Evolutionary conservation across 2,329 filamentous ascomycete species (phyloP).

Genomic region (Ilyonectria robusta): DNA sequence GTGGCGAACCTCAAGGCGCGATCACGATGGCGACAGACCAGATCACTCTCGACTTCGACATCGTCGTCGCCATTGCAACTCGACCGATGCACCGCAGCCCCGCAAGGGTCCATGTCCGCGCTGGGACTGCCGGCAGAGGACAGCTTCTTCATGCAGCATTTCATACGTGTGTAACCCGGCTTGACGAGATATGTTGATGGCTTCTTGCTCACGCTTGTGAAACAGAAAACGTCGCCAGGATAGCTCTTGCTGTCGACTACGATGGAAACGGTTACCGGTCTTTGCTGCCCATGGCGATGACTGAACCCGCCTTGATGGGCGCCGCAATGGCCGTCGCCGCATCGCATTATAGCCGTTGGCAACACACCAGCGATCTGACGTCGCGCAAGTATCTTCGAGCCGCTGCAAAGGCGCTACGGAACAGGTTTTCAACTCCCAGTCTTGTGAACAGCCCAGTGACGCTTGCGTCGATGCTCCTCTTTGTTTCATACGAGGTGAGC

Average conservation of each 20-base stretch:
- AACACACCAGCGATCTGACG: slow-evolving; percentile 10
- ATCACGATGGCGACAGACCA: slow-evolving; percentile 4
- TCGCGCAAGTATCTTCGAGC: slow-evolving; percentile 22
- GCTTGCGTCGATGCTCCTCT: slow-evolving; percentile 23
- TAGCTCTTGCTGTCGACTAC: slow-evolving; percentile 23
- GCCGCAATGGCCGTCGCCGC: slow-evolving; percentile 19
- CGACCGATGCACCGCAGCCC: neutral
- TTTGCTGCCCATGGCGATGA: slow-evolving; percentile 9
- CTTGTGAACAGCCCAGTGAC: slow-evolving; percentile 19
- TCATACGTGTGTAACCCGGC: slow-evolving; percentile 11
- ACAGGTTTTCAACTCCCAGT: slow-evolving; percentile 12
- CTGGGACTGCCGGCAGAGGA: slow-evolving; percentile 22
- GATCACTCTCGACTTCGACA: neutral
- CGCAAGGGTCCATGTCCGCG: slow-evolving; percentile 1
- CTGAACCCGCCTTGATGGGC: slow-evolving; percentile 22
- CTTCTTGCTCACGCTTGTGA: neutral
- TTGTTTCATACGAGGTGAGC: slow-evolving; percentile 27
- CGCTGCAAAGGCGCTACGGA: slow-evolving; percentile 2
- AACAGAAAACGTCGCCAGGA: slow-evolving; percentile 20
- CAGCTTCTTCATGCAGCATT: slow-evolving; percentile 31
- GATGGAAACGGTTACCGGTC: slow-evolving; percentile 19
- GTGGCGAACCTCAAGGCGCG: slow-evolving; percentile 8
- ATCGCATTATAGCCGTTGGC: slow-evolving; percentile 31
- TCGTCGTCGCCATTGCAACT: neutral
- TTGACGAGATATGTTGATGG: neutral